Conservation (phyloP, 257 asterid species). For the Solanum pimpinellifolium region DNA sequence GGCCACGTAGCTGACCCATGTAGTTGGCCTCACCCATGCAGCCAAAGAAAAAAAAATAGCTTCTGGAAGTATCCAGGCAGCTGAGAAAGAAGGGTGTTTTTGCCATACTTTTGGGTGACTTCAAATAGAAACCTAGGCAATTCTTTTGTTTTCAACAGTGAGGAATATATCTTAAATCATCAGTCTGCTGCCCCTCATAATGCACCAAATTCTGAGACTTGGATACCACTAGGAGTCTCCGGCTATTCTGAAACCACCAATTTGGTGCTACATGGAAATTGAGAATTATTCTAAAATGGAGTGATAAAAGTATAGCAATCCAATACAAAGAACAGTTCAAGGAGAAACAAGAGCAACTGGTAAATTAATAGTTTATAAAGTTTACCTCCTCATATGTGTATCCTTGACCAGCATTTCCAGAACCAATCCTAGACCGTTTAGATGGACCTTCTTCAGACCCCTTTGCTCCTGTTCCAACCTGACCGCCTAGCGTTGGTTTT, state of each 20-base stretch:
- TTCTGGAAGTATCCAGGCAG: background rate
- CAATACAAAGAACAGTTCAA: background rate
- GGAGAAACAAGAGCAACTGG: background rate
- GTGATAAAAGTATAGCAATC: background rate
- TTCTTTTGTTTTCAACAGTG: background rate
- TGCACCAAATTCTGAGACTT: background rate
- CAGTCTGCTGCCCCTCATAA: background rate
- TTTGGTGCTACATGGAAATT: background rate
- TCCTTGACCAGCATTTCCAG: constrained; percentile 99
- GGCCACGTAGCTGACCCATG: background rate
- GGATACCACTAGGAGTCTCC: background rate
- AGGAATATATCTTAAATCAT: background rate
- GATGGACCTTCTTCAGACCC: constrained; percentile 87
- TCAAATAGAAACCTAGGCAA: no score
- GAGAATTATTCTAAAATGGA: background rate
- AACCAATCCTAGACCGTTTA: constrained; percentile 85
- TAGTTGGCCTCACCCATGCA: background rate
- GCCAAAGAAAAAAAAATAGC: background rate
- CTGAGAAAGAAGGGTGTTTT: background rate
- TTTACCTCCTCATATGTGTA: constrained; percentile 95
- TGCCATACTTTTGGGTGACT: background rate
- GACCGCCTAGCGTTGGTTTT: constrained; percentile 52
- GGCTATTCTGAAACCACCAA: background rate
- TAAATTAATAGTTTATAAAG: background rate
- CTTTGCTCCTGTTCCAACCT: constrained; percentile 49